Evolutionary conservation across 2,329 filamentous ascomycete genomes (phyloP).

Genomic region (Aspergillus niger): DNA sequence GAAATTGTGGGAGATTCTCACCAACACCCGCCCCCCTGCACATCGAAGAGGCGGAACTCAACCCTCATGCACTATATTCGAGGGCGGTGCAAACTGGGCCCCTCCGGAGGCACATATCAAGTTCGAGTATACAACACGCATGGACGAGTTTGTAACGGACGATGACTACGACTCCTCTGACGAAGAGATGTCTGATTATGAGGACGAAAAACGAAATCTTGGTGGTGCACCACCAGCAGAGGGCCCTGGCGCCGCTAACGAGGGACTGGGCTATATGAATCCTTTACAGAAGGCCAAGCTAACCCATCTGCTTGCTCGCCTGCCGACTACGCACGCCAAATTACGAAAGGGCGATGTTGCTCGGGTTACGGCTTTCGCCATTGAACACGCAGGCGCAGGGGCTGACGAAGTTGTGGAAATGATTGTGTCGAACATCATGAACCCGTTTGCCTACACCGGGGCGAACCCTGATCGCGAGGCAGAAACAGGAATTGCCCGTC

Average conservation of each 20-base stretch:
- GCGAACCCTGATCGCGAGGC: conserved; percentile 61
- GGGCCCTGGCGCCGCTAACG: conserved; percentile 37
- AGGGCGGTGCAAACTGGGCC: conserved; percentile 76
- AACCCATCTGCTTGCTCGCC: conserved; percentile 75
- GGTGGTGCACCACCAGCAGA: conserved; percentile 45
- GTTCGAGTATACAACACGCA: conserved; percentile 75
- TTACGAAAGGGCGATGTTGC: conserved; percentile 84
- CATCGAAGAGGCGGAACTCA: conserved; percentile 48
- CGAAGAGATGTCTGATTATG: conserved; percentile 66
- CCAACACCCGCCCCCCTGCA: conserved; percentile 55
- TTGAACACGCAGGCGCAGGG: conserved; percentile 80
- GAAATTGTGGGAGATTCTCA: conserved; percentile 85
- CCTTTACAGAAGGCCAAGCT: conserved; percentile 83
- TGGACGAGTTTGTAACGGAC: conserved; percentile 81
- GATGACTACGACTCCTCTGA: conserved; percentile 85
- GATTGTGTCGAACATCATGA: conserved; percentile 77
- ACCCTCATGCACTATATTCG: conserved; percentile 65
- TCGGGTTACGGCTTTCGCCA: conserved; percentile 82
- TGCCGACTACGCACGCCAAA: conserved; percentile 73
- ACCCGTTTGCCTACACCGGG: conserved; percentile 71
- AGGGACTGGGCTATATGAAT: conserved; percentile 70
- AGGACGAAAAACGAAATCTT: conserved; percentile 47
- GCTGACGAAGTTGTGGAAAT: conserved; percentile 90
- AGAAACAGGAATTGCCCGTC: conserved; percentile 32
- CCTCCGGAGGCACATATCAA: conserved; percentile 70